Percentiles rank a stretch among this genome's conserved stretches.
Conservation (phyloP, 1,284 basidiomycete species). For the Porogramme epimiltina region DNA sequence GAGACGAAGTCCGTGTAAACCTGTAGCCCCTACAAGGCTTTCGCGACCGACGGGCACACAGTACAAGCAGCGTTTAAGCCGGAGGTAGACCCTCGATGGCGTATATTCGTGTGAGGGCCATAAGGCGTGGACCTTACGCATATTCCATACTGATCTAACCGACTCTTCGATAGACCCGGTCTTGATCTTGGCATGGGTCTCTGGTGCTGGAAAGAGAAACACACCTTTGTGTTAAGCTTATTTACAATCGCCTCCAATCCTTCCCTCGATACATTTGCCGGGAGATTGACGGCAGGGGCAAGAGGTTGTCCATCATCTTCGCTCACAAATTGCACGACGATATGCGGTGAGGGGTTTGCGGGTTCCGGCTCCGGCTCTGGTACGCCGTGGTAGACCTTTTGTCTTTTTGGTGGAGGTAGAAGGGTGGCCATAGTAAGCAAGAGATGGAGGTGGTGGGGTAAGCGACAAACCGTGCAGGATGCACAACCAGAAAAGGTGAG, state of each 20-base stretch:
- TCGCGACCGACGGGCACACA: too few relatives aligned
- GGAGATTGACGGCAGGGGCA: constrained; percentile 86
- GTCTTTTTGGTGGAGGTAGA: constrained; percentile 83
- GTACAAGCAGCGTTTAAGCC: too few relatives aligned
- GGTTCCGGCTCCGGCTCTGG: constrained; percentile 63
- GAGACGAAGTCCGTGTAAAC: too few relatives aligned
- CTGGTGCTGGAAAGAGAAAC: constrained; percentile 20
- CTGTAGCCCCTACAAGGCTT: too few relatives aligned
- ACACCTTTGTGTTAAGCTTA: constrained; percentile 74
- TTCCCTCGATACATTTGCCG: constrained; percentile 85
- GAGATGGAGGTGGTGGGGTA: background rate
- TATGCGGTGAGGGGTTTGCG: constrained; percentile 58
- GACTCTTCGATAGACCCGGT: background rate
- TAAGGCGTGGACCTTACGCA: too few relatives aligned
- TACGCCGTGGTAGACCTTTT: constrained; percentile 78
- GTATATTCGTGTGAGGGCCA: too few relatives aligned
- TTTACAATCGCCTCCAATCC: constrained; percentile 87
- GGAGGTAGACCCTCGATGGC: too few relatives aligned
- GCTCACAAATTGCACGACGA: constrained; percentile 90
- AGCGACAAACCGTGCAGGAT: constrained; percentile 12
- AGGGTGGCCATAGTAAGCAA: constrained; percentile 68
- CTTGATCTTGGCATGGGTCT: constrained; percentile 1
- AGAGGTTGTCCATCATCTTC: constrained; percentile 81
- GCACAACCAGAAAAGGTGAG: constrained; percentile 19
- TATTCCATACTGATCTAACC: too few relatives aligned